Evolutionary conservation across 306 rosid genomes (phyloP).

Genomic region (Canavalia ensiformis): DNA sequence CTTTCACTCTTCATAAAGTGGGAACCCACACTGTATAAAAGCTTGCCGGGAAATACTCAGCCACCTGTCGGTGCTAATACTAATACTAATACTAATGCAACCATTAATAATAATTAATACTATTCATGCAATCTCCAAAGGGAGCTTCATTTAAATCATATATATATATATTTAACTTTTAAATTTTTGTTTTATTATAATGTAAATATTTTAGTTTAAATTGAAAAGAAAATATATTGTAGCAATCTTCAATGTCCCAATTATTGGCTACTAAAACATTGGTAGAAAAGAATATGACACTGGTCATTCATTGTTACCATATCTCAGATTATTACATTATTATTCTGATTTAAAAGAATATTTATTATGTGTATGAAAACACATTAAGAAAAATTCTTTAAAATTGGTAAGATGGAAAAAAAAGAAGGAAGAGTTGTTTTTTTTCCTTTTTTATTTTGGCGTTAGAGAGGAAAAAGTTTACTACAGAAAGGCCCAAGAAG

Average conservation of each 20-base stretch:
- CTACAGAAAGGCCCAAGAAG: constrained; percentile 63
- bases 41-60: constrained; percentile 68
- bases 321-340: not conserved
- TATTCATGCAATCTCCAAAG: no score
- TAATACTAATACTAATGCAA: constrained; percentile 16
- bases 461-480: constrained; percentile 36
- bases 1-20: not conserved
- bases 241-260: not conserved
- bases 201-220: no score
- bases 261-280: not conserved
- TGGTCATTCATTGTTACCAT: not conserved
- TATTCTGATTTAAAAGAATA: no score
- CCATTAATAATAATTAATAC: not conserved
- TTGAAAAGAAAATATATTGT: not conserved
- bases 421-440: not conserved
- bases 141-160: no score
- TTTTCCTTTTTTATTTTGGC: not conserved
- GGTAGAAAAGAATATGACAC: not conserved
- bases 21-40: constrained; percentile 55
- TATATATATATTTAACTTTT: no score
- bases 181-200: no score
- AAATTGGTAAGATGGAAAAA: not conserved
- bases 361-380: not conserved
- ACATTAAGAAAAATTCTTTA: no score
- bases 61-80: constrained; percentile 55